phyloP scores from a whole-genome alignment of 192 early-diverging fungal species.

The Gamsiella multidivaricata region DNA sequence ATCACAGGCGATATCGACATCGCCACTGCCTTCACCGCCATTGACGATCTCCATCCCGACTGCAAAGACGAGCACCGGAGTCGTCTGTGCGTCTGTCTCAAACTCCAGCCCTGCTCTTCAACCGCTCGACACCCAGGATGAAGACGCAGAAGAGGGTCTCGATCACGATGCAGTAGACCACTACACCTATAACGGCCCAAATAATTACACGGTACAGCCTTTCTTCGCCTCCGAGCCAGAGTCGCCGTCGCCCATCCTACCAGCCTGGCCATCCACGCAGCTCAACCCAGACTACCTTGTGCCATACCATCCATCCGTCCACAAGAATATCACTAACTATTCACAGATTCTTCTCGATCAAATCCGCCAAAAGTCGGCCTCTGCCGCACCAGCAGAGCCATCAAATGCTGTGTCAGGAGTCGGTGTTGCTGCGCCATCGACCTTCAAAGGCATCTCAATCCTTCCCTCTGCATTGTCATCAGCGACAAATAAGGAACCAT shows the following conservation, averaged over 20 bases:
- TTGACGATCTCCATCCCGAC: slow-evolving; percentile 5
- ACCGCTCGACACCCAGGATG: not conserved
- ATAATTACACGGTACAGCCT: slow-evolving; percentile 18
- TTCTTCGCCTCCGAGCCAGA: slow-evolving; percentile 22
- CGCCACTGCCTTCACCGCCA: not conserved
- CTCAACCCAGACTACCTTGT: slow-evolving; percentile 33
- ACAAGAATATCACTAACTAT: slow-evolving; percentile 39
- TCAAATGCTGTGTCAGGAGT: not conserved
- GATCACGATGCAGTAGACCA: not conserved
- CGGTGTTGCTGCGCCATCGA: not conserved
- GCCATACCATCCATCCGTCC: slow-evolving; percentile 40
- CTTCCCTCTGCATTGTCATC: not conserved
- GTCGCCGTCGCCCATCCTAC: slow-evolving; percentile 38
- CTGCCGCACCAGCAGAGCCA: not conserved
- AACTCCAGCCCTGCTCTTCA: not conserved
- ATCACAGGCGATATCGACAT: too few relatives aligned
- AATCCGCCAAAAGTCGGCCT: slow-evolving; percentile 17
- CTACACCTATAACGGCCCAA: slow-evolving; percentile 1
- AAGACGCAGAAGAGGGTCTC: not conserved
- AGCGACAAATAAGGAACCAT: not conserved
- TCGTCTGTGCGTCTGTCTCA: not conserved
- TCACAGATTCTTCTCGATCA: slow-evolving; percentile 20
- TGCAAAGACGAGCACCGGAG: not conserved
- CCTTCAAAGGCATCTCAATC: slow-evolving; percentile 13
- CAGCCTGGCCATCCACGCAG: slow-evolving; percentile 21